Evolutionary conservation across 805 yeast species (phyloP).

Genomic region (Scheffersomyces amazonensis): DNA sequence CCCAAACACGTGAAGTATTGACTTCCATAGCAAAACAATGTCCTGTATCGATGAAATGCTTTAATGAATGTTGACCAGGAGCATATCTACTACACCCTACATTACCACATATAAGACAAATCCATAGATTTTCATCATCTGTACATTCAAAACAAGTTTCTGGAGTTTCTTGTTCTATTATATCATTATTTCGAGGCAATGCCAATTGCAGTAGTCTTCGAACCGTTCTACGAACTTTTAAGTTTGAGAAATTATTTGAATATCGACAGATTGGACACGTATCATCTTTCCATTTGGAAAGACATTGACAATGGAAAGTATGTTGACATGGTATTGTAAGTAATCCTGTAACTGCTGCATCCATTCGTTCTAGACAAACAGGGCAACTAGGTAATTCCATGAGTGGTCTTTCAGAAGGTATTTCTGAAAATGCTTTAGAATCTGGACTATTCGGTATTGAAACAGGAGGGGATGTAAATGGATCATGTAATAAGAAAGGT

Average conservation of each 20-base stretch:
- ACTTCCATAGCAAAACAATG: constrained; percentile 93
- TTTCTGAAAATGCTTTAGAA: background rate
- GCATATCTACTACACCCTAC: constrained; percentile 88
- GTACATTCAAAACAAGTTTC: constrained; percentile 56
- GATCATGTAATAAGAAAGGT: constrained; percentile 72
- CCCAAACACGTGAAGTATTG: constrained; percentile 86
- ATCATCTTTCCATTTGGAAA: constrained; percentile 86
- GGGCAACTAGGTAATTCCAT: constrained; percentile 88
- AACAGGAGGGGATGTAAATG: constrained; percentile 48
- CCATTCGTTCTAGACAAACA: constrained; percentile 87
- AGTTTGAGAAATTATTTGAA: constrained; percentile 47
- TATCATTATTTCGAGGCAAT: constrained; percentile 6
- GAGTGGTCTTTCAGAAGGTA: constrained; percentile 6
- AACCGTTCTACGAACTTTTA: constrained; percentile 28
- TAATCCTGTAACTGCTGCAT: constrained; percentile 73
- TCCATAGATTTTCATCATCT: constrained; percentile 69
- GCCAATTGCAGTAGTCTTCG: constrained; percentile 31
- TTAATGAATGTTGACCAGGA: constrained; percentile 78
- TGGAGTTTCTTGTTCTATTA: constrained; percentile 2
- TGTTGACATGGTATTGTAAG: constrained; percentile 91
- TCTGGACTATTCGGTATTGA: constrained; percentile 3
- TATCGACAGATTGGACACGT: constrained; percentile 90
- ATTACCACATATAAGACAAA: constrained; percentile 85
- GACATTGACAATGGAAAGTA: constrained; percentile 86
- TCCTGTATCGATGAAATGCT: constrained; percentile 71